Base-by-base conservation (phyloP, 495 filamentous ascomycete species). In the Hypoxylon trugodes region DNA sequence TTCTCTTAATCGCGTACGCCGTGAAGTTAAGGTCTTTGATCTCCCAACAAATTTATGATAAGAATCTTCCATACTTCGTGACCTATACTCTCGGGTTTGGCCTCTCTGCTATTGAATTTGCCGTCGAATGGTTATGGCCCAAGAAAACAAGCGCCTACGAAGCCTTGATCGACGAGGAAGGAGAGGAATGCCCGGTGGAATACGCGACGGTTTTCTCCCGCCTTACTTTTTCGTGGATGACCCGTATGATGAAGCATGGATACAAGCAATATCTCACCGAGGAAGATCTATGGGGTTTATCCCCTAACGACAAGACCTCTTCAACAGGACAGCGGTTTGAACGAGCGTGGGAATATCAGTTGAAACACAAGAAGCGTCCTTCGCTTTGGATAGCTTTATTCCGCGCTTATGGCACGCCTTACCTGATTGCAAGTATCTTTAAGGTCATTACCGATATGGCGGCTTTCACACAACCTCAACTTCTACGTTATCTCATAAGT, bases 141-240 rank as follows among this genome's bases (percentile, higher is more conserved):
- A 97, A 96, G 80, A 89, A 88, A 70, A 81, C 89, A 61, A 91
- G 88, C 61, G 83, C 83, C 7, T 99, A 98, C 73, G 87, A 92
- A 69, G 89, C 86, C 1, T 73, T 98, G 54, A 87, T 89, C n/a
- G 91, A 95, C 51, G 77, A 81, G 37, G 67, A 76, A 26, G 87
- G 91, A 53, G 91, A 93, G 55, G 93, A 97, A 78, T 98, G 95
- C 66, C 96, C 96, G 0, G 87, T 89, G 28, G 93, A 98, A 79
- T 96, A 96, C 77, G 93, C 96, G 18, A 92, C 93, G 50, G 82
- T 98, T 40, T 98, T 98, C 77, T 97, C 94, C 7, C 86, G 90
- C 33, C 84, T 99, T 25, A 96, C 94, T 7, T 99, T 99, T 73
- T 86, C 90, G 54, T 99, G 96, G 96, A 97, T 99, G 92, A 99